A percentile compares a stretch with the other conserved stretches of the same genome.
These are phyloP conservation scores for Schizopora paradoxa DNA, from an alignment of 1,284 basidiomycete species.

Conservation along the genomic window DNA sequence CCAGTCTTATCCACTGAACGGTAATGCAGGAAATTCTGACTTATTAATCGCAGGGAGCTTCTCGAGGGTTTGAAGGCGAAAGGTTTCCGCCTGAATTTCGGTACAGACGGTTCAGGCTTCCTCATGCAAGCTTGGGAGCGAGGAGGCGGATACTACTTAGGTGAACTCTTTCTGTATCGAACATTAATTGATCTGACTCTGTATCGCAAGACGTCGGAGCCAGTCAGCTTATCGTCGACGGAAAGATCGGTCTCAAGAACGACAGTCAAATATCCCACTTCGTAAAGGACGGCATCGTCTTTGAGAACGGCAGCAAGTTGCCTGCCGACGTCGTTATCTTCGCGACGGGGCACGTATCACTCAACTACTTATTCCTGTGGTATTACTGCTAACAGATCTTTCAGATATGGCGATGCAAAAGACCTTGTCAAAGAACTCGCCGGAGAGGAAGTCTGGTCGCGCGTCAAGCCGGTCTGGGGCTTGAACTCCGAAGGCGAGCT, in stretches of 20 bases:
- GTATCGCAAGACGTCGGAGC: constrained; percentile 48
- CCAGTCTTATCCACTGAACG: constrained; percentile 25
- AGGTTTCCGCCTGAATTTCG: constrained; percentile 56
- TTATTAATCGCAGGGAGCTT: constrained; percentile 36
- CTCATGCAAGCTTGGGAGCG: constrained; percentile 35
- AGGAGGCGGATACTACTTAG: constrained; percentile 41
- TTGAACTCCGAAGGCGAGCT: constrained; percentile 55
- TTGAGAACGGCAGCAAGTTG: constrained; percentile 60
- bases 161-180: constrained; percentile 19
- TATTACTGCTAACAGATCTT: too few species aligned
- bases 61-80: constrained; percentile 50
- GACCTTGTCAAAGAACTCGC: constrained; percentile 40
- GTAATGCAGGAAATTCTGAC: constrained; percentile 6
- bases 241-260: constrained; percentile 71
- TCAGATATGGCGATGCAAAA: constrained; percentile 37
- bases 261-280: constrained; percentile 51
- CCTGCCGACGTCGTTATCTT: constrained; percentile 66
- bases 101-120: constrained; percentile 51
- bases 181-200: not conserved
- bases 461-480: constrained; percentile 50
- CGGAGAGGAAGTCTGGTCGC: constrained; percentile 42
- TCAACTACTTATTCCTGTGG: too few species aligned
- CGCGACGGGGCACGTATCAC: constrained; percentile 50
- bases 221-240: constrained; percentile 58
- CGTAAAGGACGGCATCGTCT: constrained; percentile 51